Conservation (phyloP, 495 filamentous ascomycete genomes). For the Neurospora discreta region DNA sequence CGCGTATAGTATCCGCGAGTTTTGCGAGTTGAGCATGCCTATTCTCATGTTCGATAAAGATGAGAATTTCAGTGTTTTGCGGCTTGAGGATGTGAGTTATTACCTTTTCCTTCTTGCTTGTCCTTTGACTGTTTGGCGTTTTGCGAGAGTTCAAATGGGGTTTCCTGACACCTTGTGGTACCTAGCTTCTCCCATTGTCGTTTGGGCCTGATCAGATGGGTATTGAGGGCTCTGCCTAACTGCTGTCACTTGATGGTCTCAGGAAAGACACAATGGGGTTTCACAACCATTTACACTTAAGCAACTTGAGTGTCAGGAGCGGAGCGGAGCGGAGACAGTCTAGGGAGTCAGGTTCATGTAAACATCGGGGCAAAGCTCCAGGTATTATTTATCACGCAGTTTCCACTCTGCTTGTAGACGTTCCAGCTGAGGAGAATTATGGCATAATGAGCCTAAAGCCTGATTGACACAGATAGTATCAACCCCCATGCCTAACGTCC, state of each 20-base stretch:
- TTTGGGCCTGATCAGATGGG: slow-evolving; percentile 55
- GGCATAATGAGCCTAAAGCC: not conserved
- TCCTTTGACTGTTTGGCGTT: slow-evolving; percentile 1
- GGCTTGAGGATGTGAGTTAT: slow-evolving; percentile 55
- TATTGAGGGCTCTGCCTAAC: not conserved
- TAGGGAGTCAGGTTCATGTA: not conserved
- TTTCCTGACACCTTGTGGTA: not conserved
- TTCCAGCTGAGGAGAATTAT: not conserved
- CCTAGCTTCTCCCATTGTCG: slow-evolving; percentile 54
- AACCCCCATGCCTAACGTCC: not conserved
- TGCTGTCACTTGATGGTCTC: not conserved
- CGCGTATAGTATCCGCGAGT: slow-evolving; percentile 60
- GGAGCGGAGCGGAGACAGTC: not conserved
- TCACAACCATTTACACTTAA: not conserved
- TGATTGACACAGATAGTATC: not conserved
- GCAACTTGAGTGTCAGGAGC: not conserved
- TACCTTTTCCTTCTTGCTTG: slow-evolving; percentile 6
- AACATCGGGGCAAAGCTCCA: not conserved
- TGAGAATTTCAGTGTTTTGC: slow-evolving; percentile 56
- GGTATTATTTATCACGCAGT: not conserved
- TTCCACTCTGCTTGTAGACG: not conserved
- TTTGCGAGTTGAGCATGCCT: slow-evolving; percentile 53
- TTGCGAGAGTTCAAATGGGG: not conserved
- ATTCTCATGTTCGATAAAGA: slow-evolving; percentile 88
- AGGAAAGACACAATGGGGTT: not conserved